Percentiles rank a stretch among this genome's conserved stretches.
Conservation (phyloP, 805 yeast species). For the Kazachstania psychrophila region DNA sequence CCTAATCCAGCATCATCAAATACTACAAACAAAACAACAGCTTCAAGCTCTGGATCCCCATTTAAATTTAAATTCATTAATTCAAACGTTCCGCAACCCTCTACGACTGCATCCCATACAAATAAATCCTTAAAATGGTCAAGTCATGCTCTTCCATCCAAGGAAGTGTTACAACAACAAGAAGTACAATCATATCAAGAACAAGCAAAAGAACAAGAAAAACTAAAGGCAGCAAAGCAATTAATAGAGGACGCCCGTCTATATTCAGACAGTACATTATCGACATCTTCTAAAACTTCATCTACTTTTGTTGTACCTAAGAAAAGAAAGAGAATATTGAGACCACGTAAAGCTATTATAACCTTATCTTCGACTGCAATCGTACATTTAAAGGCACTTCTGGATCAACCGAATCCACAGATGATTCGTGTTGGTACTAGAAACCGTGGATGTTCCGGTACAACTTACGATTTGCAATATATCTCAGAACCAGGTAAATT, state of each 20-base stretch:
- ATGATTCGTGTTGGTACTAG: constrained; percentile 87
- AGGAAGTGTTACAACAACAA: constrained; percentile 39
- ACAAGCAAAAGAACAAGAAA: constrained; percentile 12
- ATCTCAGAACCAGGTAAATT: constrained; percentile 88
- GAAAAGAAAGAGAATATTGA: constrained; percentile 54
- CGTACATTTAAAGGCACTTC: constrained; percentile 53
- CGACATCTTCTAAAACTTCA: background rate
- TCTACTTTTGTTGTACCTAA: constrained; percentile 13
- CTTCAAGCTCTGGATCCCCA: background rate
- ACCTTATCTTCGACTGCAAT: constrained; percentile 71
- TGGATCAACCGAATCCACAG: constrained; percentile 79
- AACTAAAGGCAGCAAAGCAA: constrained; percentile 16
- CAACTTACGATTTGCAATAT: constrained; percentile 84
- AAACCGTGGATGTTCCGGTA: constrained; percentile 94
- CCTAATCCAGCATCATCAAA: background rate
- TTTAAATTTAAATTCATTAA: constrained; percentile 6
- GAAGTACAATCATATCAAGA: constrained; percentile 20
- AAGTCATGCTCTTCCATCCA: constrained; percentile 41
- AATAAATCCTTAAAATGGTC: constrained; percentile 26
- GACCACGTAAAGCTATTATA: constrained; percentile 86
- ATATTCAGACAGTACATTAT: background rate
- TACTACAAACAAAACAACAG: background rate
- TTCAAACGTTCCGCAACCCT: background rate
- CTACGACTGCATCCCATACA: background rate
- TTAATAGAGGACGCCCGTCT: constrained; percentile 4